Base-by-base conservation (phyloP, 139 green algal genomes). In the Desmodesmus armatus region DNA sequence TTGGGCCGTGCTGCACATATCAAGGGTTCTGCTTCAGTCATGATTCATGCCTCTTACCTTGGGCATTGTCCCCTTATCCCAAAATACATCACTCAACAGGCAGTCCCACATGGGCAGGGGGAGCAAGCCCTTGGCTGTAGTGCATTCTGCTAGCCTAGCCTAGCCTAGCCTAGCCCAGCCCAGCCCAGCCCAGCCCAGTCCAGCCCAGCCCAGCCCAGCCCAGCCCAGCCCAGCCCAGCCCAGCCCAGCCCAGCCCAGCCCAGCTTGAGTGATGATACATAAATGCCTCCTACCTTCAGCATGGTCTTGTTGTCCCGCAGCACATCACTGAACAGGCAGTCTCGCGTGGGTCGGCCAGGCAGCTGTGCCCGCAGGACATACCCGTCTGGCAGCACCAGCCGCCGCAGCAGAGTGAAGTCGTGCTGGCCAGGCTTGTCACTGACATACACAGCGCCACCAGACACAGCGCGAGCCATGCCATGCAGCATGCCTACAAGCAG, bases 301-400 rank as follows among this genome's bases (percentile, higher is more conserved):
- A 96, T 43, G 27, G 86, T 93, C 53, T 75, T 80, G n/a, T 88
- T 88, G 85, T 99, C 97, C 11, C 94, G 71, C 40, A 95, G 85
- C 19, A 95, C 89, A 71, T 99, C 95, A 9, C 5, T 55, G 86
- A 99, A 99, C 11, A 99, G 91, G 77, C 88, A 94, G 89, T 99
- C 96, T 2, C 89, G 83, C 0, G 96, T 99, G n/a, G 97, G 96
- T 11, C 96, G 89, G 0, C 94, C 96, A 5, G 97, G 96, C 78
- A 93, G 91, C 33, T 51, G 53, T 15, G 90, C 88, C 6, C 97
- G 84, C 80, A 98, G 89, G 25, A 96, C 78, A 23, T 25, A 81
- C 39, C 95, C 95, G 73, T 96, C 94, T 0, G 94, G 89, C 85
- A 98, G 88, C 81, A 98, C 95, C 76, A 98, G 89, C 60, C 82